Base-by-base conservation (phyloP, 116 monocot genomes). In the Dioscorea cayenensis region DNA sequence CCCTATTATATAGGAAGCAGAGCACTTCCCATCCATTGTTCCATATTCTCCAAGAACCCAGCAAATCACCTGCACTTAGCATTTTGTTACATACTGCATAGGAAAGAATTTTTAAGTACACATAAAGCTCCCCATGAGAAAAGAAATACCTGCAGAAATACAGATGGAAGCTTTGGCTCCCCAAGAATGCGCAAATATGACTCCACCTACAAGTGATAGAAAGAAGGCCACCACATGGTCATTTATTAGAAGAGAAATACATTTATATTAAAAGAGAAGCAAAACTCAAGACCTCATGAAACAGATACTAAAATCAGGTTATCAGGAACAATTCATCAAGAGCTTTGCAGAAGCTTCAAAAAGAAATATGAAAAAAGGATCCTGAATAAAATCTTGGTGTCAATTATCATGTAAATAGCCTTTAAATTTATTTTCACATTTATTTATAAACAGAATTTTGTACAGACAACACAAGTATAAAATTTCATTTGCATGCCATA, bases 41-140 rank as follows among this genome's bases (percentile, higher is more conserved):
- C 97, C 97, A 82, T 97, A 97, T 77, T 97, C 97, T 36, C 97
- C 97, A 43, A 93, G 80, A 65, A 97, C 94, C 97, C 97, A 97
- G 71, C 97, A 97, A 55, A 97, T 97, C 51, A 97, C 94, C 97
- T 97, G 81, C 70, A 83, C 23, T 77, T 13, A 59, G 11, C 14
- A 18, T 59, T 27, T 13, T 12, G 29, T 28, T 25, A 10, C 62
- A 10, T 29, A 17, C 36, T n/a, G 20, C 12, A 51, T 36, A 37
- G 18, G 32, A 66, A 29, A 10, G 67, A 36, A 66, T 3, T 36
- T n/a, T 29, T 36, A 66, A 66, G 35, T 32, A 55, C 10, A 55
- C 14, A 55, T 5, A 55, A 55, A 55, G 55, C 55, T 18, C 55
- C 29, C 22, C 51, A 77, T 17, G 62, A 28, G 38, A 43, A 72